Percentiles rank a stretch among this genome's conserved stretches.
These are phyloP conservation scores for Zopfochytrium polystomum DNA, from an alignment of 371 early-diverging fungal genomes.

Conservation along the genomic window DNA sequence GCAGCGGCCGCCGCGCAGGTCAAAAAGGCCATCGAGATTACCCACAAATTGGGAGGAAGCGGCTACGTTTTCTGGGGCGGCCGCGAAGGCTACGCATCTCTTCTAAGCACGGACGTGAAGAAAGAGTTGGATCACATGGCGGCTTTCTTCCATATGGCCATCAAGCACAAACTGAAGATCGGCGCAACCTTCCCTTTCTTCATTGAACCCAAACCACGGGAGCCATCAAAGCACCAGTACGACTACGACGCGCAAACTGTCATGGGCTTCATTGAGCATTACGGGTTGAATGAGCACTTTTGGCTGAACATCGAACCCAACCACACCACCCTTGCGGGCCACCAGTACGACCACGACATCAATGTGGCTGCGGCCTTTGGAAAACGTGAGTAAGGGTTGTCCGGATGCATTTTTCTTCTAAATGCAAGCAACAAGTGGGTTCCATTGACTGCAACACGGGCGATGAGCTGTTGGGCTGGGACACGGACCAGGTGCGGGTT, in stretches of 20 bases:
- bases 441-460: constrained; percentile 37
- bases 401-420: too few relatives aligned
- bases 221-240: constrained; percentile 35
- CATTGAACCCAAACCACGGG: constrained; percentile 37
- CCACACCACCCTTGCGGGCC: constrained; percentile 40
- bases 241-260: constrained; percentile 37
- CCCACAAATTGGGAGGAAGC: constrained; percentile 29
- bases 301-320: constrained; percentile 36
- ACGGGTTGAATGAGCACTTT: constrained; percentile 27
- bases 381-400: too few relatives aligned
- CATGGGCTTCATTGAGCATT: constrained; percentile 23
- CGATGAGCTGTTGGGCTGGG: constrained; percentile 37
- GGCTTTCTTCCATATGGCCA: constrained; percentile 33
- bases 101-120: constrained; percentile 32
- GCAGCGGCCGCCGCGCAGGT: constrained; percentile 33
- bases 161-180: constrained; percentile 24
- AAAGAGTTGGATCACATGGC: constrained; percentile 38
- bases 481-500: too few relatives aligned
- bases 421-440: too few relatives aligned
- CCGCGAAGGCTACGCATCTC: constrained; percentile 32
- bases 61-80: constrained; percentile 40
- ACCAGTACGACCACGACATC: constrained; percentile 37
- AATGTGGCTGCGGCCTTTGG: constrained; percentile 11
- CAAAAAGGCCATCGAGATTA: constrained; percentile 34
- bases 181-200: constrained; percentile 30